A percentile compares a stretch with the other conserved stretches of the same genome.
phyloP scores from a whole-genome alignment of 331 rosid species.

The Acacia concinna region DNA sequence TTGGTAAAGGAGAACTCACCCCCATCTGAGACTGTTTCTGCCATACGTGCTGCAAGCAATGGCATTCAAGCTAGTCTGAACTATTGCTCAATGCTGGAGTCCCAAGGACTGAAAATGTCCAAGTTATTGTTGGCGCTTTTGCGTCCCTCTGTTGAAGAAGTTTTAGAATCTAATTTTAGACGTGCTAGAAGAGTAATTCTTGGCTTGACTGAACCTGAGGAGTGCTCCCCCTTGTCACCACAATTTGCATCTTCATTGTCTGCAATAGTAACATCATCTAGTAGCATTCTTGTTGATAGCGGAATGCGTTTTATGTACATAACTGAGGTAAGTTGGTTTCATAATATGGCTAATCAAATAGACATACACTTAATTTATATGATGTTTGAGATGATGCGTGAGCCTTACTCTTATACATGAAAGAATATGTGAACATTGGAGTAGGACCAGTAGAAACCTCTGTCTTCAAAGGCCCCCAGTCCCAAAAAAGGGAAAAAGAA shows the following conservation, averaged over 20 bases:
- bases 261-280: slow-evolving; percentile 62
- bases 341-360: slow-evolving; percentile 28
- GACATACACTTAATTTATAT: slow-evolving; percentile 20
- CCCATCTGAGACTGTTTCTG: slow-evolving; percentile 69
- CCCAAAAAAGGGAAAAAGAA: not conserved
- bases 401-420: slow-evolving; percentile 1
- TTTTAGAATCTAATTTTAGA: slow-evolving; percentile 84
- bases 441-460: slow-evolving; percentile 1
- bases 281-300: slow-evolving; percentile 64
- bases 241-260: slow-evolving; percentile 69
- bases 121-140: slow-evolving; percentile 81
- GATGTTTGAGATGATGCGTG: slow-evolving; percentile 11
- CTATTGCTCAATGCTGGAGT: slow-evolving; percentile 72
- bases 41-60: slow-evolving; percentile 77
- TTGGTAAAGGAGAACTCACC: slow-evolving; percentile 89
- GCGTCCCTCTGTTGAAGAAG: slow-evolving; percentile 89
- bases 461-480: not conserved
- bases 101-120: slow-evolving; percentile 83
- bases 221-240: slow-evolving; percentile 60
- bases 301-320: slow-evolving; percentile 81
- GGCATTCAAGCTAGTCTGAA: slow-evolving; percentile 87
- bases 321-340: slow-evolving; percentile 69
- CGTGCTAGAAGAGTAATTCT: slow-evolving; percentile 79
- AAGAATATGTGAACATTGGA: slow-evolving; percentile 5
- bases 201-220: slow-evolving; percentile 71